Conservation (phyloP, 495 filamentous ascomycete species). For the Hypoxylon intermedium region DNA sequence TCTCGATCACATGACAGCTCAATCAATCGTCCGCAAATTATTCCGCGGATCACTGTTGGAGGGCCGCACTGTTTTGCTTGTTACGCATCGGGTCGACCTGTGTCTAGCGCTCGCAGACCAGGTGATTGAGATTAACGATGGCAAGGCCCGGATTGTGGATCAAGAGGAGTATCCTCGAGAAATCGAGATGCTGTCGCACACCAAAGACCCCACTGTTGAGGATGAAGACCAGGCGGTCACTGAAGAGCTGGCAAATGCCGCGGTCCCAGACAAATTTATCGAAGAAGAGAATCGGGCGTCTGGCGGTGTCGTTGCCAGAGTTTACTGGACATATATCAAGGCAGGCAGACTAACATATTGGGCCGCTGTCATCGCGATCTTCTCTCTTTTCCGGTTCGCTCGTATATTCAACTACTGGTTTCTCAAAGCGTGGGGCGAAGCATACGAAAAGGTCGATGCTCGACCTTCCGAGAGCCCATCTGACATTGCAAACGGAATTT, state of each 20-base stretch:
- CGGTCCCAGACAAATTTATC: conserved; percentile 76
- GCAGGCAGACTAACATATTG: conserved; percentile 78
- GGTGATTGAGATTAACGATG: conserved; percentile 67
- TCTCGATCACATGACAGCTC: conserved; percentile 86
- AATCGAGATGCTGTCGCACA: conserved; percentile 36
- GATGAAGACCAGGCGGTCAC: conserved; percentile 38
- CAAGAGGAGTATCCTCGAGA: conserved; percentile 37
- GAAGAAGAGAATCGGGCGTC: conserved; percentile 79
- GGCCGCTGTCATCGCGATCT: conserved; percentile 63
- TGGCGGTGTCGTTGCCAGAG: conserved; percentile 73
- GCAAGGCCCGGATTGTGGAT: conserved; percentile 35
- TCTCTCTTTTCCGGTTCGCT: conserved; percentile 65
- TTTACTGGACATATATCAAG: conserved; percentile 85
- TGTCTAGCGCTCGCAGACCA: conserved; percentile 71
- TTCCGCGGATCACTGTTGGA: conserved; percentile 68
- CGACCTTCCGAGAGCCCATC: neutral
- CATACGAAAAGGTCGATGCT: conserved; percentile 53
- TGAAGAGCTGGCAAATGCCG: conserved; percentile 57
- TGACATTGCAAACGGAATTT: conserved; percentile 35
- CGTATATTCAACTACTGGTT: conserved; percentile 76
- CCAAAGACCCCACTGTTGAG: conserved; percentile 42
- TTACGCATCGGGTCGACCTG: conserved; percentile 79
- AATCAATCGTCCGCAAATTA: conserved; percentile 71
- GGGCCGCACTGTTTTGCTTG: conserved; percentile 69
- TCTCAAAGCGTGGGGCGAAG: conserved; percentile 84